Evolutionary conservation across 306 rosid species (phyloP), one percentile per base, ranked within the genome.

Genomic region (Begonia peltatifolia): DNA sequence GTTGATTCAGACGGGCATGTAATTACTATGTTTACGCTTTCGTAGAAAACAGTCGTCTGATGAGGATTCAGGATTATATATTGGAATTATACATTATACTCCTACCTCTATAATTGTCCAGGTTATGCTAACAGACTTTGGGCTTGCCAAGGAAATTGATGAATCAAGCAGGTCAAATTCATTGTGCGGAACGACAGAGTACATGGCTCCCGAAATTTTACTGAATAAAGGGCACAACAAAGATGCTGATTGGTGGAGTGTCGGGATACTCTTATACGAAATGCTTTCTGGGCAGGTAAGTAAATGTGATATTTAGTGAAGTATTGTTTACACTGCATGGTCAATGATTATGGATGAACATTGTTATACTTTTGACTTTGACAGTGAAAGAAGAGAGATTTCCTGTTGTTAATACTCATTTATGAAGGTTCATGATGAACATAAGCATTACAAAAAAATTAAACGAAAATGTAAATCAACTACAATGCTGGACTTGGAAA

Each of bases 201-300:
- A 85, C 60, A 90, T 90, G 97, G 94, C 97, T 72, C 97, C 97
- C 0, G 97, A 90, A 68, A 90, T 90, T 51, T 66, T 90, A 64
- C 57, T 70, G 49, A 79, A 76, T 46, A 85, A 80, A 71, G 97
- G 97, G 54, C 97, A 90, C 68, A 90, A 85, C 83, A 90, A 90
- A 73, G 92, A 85, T 25, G 86, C 94, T 1, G 97, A 90, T 73
- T 90, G 95, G 97, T 90, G 97, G 97, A 90, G 97, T 64, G 71
- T 74, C 4, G 97, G 97, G 53, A 68, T 80, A 47, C 92, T 90
- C 49, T 71, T 90, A 84, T 90, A 60, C 73, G 97, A 90, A 72
- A 90, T 90, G 97, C 78, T 90, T 51, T 69, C 79, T 7, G 97
- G 97, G 60, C 81, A 83, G 94, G 97, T 90, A 80, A 51, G 70